phyloP scores from a whole-genome alignment of 2,329 filamentous ascomycete species.

The Penicillium sumatraense region DNA sequence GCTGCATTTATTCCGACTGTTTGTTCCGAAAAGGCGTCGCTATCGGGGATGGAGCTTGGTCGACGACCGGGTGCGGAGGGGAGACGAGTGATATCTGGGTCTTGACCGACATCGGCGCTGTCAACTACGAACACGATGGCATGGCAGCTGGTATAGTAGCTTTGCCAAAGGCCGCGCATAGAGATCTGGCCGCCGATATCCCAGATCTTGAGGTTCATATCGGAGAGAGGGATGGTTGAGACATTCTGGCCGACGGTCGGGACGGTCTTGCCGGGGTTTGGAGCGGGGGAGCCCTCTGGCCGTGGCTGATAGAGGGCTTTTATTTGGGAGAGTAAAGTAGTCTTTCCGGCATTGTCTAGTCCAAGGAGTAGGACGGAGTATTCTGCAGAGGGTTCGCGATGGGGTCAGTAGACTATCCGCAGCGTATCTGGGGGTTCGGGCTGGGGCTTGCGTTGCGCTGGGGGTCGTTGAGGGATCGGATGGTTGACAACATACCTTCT shows the following conservation, averaged over 20 bases:
- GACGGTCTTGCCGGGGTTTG: conserved; percentile 79
- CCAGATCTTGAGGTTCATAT: conserved; percentile 99
- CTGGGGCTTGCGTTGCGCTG: neutral
- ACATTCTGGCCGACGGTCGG: conserved; percentile 98
- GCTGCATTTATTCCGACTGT: conserved; percentile 42
- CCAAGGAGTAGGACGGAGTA: conserved; percentile 97
- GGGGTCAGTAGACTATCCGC: neutral
- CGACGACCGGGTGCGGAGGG: conserved; percentile 30
- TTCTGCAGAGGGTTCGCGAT: conserved; percentile 59
- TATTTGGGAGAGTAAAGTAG: conserved; percentile 95
- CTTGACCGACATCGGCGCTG: conserved; percentile 82
- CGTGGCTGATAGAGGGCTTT: conserved; percentile 74
- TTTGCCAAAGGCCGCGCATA: conserved; percentile 90
- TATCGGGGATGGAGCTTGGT: conserved; percentile 31
- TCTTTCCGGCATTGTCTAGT: conserved; percentile 98
- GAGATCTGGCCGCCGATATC: conserved; percentile 93
- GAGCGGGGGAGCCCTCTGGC: conserved; percentile 45
- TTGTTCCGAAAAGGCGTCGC: conserved; percentile 37
- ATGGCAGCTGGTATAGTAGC: conserved; percentile 91
- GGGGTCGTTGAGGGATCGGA: neutral
- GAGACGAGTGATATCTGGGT: conserved; percentile 69
- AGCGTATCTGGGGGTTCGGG: neutral
- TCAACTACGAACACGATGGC: conserved; percentile 98
- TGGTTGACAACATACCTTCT: conserved; percentile 69
- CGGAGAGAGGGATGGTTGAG: conserved; percentile 83